Base-by-base conservation (phyloP, 495 filamentous ascomycete genomes). In the Penicillium coffeae region DNA sequence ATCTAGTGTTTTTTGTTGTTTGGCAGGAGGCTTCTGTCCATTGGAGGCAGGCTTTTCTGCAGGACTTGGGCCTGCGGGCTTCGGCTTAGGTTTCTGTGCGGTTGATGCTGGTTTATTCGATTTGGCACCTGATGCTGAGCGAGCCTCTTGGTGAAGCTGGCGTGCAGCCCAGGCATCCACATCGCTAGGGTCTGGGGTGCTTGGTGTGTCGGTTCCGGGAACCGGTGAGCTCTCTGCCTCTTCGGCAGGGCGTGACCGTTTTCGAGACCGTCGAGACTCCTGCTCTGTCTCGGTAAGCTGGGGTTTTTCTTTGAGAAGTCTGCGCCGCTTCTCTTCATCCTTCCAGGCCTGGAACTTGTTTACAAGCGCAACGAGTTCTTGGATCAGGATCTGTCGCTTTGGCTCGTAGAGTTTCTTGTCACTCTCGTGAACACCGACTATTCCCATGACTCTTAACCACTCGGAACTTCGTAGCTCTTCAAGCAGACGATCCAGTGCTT, bases 371-470 rank as follows among this genome's bases (percentile, higher is more conserved):
- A 85, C 75, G 27, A 95, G 87, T 40, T 92, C 88, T 40, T 74
- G 74, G 46, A 96, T 85, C 59, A 96, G 92, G 56, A 89, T 82
- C 41, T 84, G 76, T 21, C 91, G 80, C 47, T 94, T 91, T 30
- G 86, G 85, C 60, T 96, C 90, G 64, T 87, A 95, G 36, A 82
- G 81, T 57, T 87, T 93, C 69, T 85, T 88, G 47, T 87, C 86
- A 39, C 77, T 77, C 53, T 94, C 92, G 8, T 90, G 89, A 18
- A 90, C 80, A 9, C 87, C 87, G 41, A 80, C 88, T 37, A 97
- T 84, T n/a, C 93, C 93, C 84, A 99, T 92, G 2, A 88, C 77
- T 45, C 88, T 85, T 47, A 96, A 73, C 93, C 93, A 99, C 60
- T 96, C 93, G 32, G 82, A 85, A n/a, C 91, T 83, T 60, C 87